phyloP scores from a whole-genome alignment of 2,329 filamentous ascomycete genomes.

The Aureobasidium sp. region DNA sequence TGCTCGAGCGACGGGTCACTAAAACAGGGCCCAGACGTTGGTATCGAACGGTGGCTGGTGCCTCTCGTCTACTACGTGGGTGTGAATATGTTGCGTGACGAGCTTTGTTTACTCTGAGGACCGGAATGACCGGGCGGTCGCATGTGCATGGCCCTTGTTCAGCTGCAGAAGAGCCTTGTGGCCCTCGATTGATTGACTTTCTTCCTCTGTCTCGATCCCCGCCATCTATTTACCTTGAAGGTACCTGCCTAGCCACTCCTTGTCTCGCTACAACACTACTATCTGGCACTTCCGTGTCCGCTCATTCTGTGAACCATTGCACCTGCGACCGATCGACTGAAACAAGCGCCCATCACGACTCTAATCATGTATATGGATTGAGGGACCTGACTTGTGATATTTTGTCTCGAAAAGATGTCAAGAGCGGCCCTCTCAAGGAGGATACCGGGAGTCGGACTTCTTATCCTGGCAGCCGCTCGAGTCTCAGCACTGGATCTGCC shows the following conservation, averaged over 20 bases:
- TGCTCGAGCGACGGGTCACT: conserved; percentile 6
- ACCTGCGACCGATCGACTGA: conserved; percentile 1
- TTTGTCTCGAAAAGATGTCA: conserved; percentile 11
- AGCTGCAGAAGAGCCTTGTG: conserved; percentile 6
- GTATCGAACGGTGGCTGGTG: conserved; percentile 15
- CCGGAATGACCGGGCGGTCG: conserved; percentile 14
- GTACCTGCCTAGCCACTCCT: conserved; percentile 14
- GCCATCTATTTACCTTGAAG: conserved; percentile 14
- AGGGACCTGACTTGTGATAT: not conserved
- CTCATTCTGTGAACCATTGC: conserved; percentile 11
- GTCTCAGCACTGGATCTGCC: conserved; percentile 46
- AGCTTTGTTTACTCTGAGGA: conserved; percentile 13
- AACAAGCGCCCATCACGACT: not conserved
- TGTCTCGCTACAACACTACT: conserved; percentile 10
- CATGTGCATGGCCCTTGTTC: conserved; percentile 8
- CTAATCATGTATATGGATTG: conserved; percentile 7
- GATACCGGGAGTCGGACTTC: not conserved
- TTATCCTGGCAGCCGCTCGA: conserved; percentile 4
- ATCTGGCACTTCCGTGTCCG: not conserved
- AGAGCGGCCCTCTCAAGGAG: conserved; percentile 1
- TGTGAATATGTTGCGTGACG: conserved; percentile 7
- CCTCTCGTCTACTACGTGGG: not conserved
- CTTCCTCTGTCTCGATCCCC: not conserved
- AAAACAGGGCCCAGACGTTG: conserved; percentile 12
- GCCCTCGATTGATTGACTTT: conserved; percentile 7